Evolutionary conservation across 2,329 filamentous ascomycete species (phyloP).

Genomic region (Aureobasidium pullulans): DNA sequence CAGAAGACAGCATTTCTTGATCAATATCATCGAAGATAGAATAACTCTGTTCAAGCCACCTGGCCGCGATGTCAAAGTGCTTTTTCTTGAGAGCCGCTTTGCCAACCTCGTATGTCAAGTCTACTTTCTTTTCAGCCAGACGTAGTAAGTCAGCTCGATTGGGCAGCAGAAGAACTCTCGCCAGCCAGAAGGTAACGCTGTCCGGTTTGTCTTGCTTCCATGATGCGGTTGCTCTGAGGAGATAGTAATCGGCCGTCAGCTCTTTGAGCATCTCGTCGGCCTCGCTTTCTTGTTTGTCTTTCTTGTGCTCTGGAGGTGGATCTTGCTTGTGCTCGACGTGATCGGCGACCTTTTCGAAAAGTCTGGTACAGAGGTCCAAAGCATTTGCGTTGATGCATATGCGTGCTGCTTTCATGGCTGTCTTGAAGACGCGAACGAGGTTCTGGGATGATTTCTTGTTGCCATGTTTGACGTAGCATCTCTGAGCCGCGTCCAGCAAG

Average conservation of each 20-base stretch:
- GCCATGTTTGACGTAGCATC: constrained; percentile 20
- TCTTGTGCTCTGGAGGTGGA: background rate
- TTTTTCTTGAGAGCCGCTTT: constrained; percentile 47
- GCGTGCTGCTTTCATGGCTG: constrained; percentile 59
- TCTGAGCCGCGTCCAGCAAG: constrained; percentile 54
- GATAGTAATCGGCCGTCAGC: constrained; percentile 56
- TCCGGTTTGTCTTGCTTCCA: constrained; percentile 68
- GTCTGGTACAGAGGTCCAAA: constrained; percentile 49
- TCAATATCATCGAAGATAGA: constrained; percentile 51
- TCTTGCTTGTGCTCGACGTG: constrained; percentile 29
- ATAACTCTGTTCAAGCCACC: constrained; percentile 67
- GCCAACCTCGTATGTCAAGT: constrained; percentile 67
- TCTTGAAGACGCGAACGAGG: constrained; percentile 52
- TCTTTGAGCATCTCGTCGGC: constrained; percentile 26
- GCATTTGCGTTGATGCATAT: constrained; percentile 56
- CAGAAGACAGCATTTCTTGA: constrained; percentile 48
- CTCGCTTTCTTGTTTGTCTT: constrained; percentile 15
- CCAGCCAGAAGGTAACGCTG: constrained; percentile 71
- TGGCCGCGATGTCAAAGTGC: constrained; percentile 50
- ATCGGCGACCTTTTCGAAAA: constrained; percentile 57
- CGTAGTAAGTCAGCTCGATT: constrained; percentile 39
- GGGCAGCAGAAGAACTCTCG: constrained; percentile 43
- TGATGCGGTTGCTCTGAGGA: constrained; percentile 61
- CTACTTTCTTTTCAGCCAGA: constrained; percentile 54
- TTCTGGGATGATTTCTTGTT: constrained; percentile 23